These are phyloP conservation scores for Ustilago xerochloae DNA, from an alignment of 1,284 basidiomycete species.

Conservation along the genomic window DNA sequence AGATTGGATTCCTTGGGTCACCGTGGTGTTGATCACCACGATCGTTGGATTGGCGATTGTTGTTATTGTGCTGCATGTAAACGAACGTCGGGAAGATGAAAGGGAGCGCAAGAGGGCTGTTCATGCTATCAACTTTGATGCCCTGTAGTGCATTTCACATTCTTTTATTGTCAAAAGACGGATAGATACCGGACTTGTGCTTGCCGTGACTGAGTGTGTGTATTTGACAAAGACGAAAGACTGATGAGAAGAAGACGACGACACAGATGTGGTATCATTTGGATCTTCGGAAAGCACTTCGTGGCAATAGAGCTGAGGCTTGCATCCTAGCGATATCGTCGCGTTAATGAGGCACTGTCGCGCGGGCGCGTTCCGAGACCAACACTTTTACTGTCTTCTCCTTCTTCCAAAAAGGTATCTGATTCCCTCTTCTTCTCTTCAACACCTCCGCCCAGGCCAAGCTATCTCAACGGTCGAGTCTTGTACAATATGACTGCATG, in stretches of 20 bases:
- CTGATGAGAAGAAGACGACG: no score
- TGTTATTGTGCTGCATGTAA: slow-evolving; percentile 86
- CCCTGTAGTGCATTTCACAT: slow-evolving; percentile 72
- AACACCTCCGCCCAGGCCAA: no score
- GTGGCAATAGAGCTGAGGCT: no score
- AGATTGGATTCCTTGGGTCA: slow-evolving; percentile 98
- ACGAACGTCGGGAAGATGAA: slow-evolving; percentile 94
- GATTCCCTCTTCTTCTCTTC: no score
- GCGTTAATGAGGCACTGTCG: slow-evolving; percentile 18
- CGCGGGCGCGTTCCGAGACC: slow-evolving; percentile 22
- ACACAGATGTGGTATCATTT: no score
- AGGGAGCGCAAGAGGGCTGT: slow-evolving; percentile 84
- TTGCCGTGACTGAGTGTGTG: no score
- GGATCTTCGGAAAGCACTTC: no score
- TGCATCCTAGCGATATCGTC: background rate
- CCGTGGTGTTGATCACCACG: slow-evolving; percentile 81
- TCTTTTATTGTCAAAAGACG: background rate
- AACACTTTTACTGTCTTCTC: slow-evolving; percentile 19
- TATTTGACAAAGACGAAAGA: no score
- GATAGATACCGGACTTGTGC: no score
- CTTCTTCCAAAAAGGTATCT: background rate
- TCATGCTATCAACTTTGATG: slow-evolving; percentile 97
- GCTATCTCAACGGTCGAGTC: no score
- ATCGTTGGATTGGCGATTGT: slow-evolving; percentile 81
- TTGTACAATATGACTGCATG: slow-evolving; percentile 4